phyloP scores from a whole-genome alignment of 2,329 filamentous ascomycete genomes.

The Corinectria fuckeliana region DNA sequence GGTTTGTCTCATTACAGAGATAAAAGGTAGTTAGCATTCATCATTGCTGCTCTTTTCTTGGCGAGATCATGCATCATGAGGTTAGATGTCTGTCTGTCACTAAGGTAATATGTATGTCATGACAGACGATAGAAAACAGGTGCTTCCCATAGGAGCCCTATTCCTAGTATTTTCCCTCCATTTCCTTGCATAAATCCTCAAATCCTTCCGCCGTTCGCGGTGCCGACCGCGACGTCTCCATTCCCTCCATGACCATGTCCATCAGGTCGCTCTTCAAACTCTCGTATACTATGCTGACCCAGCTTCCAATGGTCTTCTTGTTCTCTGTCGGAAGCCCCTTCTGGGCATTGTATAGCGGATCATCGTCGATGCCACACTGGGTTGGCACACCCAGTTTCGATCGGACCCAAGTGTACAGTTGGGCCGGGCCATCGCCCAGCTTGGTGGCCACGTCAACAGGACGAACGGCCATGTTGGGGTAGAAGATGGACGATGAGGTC shows the following conservation, averaged over 20 bases:
- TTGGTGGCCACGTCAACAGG: constrained; percentile 34
- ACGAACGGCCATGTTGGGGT: constrained; percentile 33
- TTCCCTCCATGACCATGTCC: constrained; percentile 37
- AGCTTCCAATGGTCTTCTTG: constrained; percentile 44
- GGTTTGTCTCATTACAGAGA: too few species aligned
- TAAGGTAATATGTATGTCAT: background rate
- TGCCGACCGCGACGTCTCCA: constrained; percentile 27
- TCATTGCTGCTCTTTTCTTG: background rate
- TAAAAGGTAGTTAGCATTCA: too few species aligned
- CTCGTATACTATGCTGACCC: constrained; percentile 43
- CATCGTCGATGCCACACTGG: constrained; percentile 42
- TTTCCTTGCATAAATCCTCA: constrained; percentile 28
- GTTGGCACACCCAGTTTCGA: constrained; percentile 36
- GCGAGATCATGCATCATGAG: constrained; percentile 17
- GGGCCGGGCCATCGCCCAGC: constrained; percentile 41
- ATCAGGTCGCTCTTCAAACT: constrained; percentile 37
- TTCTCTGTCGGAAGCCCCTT: constrained; percentile 29
- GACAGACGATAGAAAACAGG: background rate
- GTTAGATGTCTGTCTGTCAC: constrained; percentile 15
- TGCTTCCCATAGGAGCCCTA: background rate
- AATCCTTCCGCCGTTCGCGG: constrained; percentile 32
- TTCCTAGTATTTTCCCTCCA: constrained; percentile 19
- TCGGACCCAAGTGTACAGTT: constrained; percentile 42
- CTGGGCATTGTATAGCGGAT: constrained; percentile 36
- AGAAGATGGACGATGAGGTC: constrained; percentile 33